These are phyloP conservation scores for Pistacia vera DNA, from an alignment of 345 rosid species.

Conservation along the genomic window DNA sequence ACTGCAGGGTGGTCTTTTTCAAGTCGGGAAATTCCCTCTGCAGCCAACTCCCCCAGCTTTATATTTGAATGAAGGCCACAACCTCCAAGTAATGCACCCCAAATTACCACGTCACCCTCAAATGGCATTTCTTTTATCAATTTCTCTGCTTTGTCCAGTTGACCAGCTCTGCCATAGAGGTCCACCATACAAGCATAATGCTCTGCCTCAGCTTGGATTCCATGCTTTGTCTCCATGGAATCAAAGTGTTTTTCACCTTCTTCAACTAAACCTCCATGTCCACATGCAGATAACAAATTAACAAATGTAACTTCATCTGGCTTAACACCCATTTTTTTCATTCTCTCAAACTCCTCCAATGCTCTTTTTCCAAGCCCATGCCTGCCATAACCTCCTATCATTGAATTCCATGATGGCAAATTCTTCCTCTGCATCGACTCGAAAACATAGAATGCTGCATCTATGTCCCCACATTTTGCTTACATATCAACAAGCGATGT, in stretches of 20 bases:
- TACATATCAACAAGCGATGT: conserved; percentile 65
- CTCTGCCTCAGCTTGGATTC: conserved; percentile 46
- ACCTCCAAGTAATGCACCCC: conserved; percentile 69
- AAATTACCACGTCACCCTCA: conserved; percentile 48
- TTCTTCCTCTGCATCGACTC: conserved; percentile 39
- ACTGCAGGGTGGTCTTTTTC: conserved; percentile 45
- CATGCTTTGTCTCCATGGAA: conserved; percentile 42
- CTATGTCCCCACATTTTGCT: conserved; percentile 51
- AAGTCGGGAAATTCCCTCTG: conserved; percentile 40
- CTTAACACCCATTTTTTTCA: conserved; percentile 38
- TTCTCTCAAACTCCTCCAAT: conserved; percentile 38
- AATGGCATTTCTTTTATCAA: conserved; percentile 51
- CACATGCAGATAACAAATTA: conserved; percentile 56
- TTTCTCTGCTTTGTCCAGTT: conserved; percentile 51
- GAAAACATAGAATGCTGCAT: conserved; percentile 38
- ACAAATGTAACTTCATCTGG: conserved; percentile 60
- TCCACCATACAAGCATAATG: conserved; percentile 77
- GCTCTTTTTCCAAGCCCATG: conserved; percentile 48
- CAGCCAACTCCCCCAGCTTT: conserved; percentile 48
- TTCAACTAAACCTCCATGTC: conserved; percentile 49
- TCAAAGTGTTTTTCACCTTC: conserved; percentile 49
- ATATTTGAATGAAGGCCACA: conserved; percentile 50
- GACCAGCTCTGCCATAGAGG: conserved; percentile 54
- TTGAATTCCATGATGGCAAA: conserved; percentile 58
- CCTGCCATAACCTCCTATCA: conserved; percentile 59